phyloP scores from a whole-genome alignment of 75 land plant genomes.

The Pinus albicaulis region DNA sequence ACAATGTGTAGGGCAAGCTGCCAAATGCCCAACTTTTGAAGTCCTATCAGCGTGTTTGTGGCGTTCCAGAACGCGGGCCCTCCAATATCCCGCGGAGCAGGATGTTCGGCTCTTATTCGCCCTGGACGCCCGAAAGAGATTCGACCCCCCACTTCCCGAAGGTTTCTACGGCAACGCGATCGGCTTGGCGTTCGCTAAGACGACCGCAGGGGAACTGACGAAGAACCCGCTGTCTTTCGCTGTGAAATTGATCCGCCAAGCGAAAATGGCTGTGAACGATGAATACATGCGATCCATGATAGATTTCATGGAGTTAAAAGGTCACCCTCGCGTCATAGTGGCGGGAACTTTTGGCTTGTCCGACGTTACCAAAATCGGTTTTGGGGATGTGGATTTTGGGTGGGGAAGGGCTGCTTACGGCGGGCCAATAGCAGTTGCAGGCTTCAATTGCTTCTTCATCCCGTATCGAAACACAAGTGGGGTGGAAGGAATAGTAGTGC shows the following conservation, averaged over 20 bases:
- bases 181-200: constrained; percentile 42
- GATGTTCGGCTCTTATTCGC: background rate
- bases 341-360: constrained; percentile 31
- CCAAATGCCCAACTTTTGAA: constrained; percentile 19
- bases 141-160: constrained; percentile 29
- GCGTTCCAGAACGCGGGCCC: constrained; percentile 37
- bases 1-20: background rate
- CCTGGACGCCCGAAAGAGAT: background rate
- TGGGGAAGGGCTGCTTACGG: constrained; percentile 36
- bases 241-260: constrained; percentile 45
- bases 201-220: constrained; percentile 43
- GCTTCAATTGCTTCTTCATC: background rate
- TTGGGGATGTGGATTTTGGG: constrained; percentile 37
- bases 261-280: constrained; percentile 42
- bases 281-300: constrained; percentile 68
- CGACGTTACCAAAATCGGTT: constrained; percentile 26
- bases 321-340: constrained; percentile 18
- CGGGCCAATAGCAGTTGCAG: background rate
- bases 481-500: constrained; percentile 27
- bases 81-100: constrained; percentile 18
- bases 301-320: constrained; percentile 47
- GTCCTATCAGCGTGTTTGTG: constrained; percentile 41
- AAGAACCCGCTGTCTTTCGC: constrained; percentile 43
- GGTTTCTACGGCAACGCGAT: constrained; percentile 41
- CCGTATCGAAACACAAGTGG: constrained; percentile 11